These are phyloP conservation scores for Claviceps africana DNA, from an alignment of 2,329 filamentous ascomycete species.

Conservation along the genomic window DNA sequence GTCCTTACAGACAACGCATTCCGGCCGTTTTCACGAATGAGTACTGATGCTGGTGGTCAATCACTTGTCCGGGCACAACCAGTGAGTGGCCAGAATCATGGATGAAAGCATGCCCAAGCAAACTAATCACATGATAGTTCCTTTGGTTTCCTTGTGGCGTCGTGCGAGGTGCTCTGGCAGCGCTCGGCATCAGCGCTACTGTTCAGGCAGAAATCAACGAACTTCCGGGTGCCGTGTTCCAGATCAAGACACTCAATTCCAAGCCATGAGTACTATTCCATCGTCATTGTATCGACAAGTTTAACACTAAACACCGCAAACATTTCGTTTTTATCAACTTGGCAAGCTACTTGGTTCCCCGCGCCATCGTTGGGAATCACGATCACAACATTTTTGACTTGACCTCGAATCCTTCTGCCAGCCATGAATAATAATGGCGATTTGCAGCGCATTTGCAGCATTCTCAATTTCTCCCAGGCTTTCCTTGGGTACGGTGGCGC, in stretches of 20 bases:
- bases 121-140: conserved; percentile 41
- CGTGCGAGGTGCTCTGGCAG: conserved; percentile 82
- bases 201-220: conserved; percentile 85
- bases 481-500: conserved; percentile 4
- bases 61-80: conserved; percentile 64
- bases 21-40: conserved; percentile 80
- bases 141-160: conserved; percentile 92
- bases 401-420: not conserved
- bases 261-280: conserved; percentile 37
- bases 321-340: not conserved
- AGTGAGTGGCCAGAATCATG: conserved; percentile 35
- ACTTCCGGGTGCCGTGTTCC: conserved; percentile 79
- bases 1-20: conserved; percentile 90
- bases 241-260: conserved; percentile 71
- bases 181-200: conserved; percentile 76
- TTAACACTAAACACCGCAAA: not conserved
- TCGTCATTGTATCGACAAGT: not conserved
- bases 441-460: not conserved
- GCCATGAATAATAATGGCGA: not conserved
- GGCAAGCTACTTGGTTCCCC: not conserved
- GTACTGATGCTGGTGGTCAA: conserved; percentile 60
- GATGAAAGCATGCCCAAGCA: not conserved
- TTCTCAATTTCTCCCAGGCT: not conserved
- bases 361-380: not conserved
- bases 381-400: too few species aligned